Base-by-base conservation (phyloP, 2,329 filamentous ascomycete genomes). In the Fusarium anguioides region DNA sequence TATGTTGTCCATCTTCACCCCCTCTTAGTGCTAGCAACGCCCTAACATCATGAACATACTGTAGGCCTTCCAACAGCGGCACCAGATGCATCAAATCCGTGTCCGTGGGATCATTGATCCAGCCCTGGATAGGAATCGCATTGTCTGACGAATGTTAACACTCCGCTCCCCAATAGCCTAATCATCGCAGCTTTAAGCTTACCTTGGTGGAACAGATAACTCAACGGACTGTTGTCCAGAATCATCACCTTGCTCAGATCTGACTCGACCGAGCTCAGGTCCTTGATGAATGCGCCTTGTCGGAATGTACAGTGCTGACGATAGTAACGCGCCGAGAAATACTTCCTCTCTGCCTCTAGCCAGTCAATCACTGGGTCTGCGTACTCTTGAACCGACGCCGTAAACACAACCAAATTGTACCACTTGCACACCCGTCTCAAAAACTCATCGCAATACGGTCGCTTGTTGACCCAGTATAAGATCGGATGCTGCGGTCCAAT, bases 161-260 rank as follows among this genome's bases (percentile, higher is more conserved):
- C 18, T 29, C 23, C n/a, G n/a, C n/a, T n/a, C 21, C 33, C 12
- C 4, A 20, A 26, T 18, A 50, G 17, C 6, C 37, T 10, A 20
- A 17, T n/a, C 21, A 40, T 27, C 24, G 33, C 23, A 17, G 15
- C 33, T 86, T 10, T 9, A 14, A 29, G 27, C 87, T 76, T 82
- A 96, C 96, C 95, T 89, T 97, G 94, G 77, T 98, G 95, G 81
- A 98, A 98, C 81, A 97, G 92, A 81, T 98, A 99, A 81, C 94
- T 97, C 83, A 97, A 88, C 54, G 96, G 96, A 79, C 94, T 97
- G 77, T 99, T 99, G 82, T 99, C 96, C 79, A 99, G 84, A 77
- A 99, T 99, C 91, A 98, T 97, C 62, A 99, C 96, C 80, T 94
- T 96, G 81, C 94, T 97, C 75, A 99, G 82, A 78, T 99, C 96